Conservation (phyloP, 2,329 filamentous ascomycete species). For the Ilyonectria sp. region DNA sequence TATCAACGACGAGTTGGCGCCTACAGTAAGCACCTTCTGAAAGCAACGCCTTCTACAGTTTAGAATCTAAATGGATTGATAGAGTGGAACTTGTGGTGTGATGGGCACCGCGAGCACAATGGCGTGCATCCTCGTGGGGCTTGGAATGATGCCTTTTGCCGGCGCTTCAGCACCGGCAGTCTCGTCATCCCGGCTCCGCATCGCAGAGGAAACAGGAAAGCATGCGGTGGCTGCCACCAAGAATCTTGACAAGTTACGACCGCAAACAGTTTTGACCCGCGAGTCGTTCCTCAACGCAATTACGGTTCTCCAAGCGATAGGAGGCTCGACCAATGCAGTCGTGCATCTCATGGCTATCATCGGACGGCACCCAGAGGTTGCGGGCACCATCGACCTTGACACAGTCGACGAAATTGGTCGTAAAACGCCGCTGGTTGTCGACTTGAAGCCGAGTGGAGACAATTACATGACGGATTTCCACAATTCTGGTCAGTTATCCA, state of each 20-base stretch:
- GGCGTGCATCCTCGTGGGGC: constrained; percentile 85
- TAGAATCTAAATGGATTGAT: not conserved
- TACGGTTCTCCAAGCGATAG: constrained; percentile 88
- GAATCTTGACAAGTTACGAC: constrained; percentile 76
- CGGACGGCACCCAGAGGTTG: constrained; percentile 78
- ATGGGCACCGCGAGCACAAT: constrained; percentile 96
- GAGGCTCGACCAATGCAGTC: constrained; percentile 88
- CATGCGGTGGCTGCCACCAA: constrained; percentile 78
- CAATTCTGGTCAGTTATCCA: constrained; percentile 66
- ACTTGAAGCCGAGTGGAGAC: constrained; percentile 88
- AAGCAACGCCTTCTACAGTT: not conserved
- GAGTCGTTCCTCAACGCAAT: constrained; percentile 88
- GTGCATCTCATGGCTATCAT: constrained; percentile 91
- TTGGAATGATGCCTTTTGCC: constrained; percentile 84
- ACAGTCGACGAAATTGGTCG: constrained; percentile 86
- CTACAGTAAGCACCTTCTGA: constrained; percentile 66
- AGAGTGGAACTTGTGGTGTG: constrained; percentile 86
- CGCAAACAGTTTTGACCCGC: constrained; percentile 79
- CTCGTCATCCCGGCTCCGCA: constrained; percentile 83
- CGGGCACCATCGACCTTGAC: constrained; percentile 76
- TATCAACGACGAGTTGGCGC: constrained; percentile 81
- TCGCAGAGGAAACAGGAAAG: constrained; percentile 81
- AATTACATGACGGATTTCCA: constrained; percentile 95
- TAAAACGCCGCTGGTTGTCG: constrained; percentile 84
- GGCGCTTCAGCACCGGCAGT: constrained; percentile 86